phyloP scores from a whole-genome alignment of 2,329 filamentous ascomycete species.

The Phialemoniopsis sp. region DNA sequence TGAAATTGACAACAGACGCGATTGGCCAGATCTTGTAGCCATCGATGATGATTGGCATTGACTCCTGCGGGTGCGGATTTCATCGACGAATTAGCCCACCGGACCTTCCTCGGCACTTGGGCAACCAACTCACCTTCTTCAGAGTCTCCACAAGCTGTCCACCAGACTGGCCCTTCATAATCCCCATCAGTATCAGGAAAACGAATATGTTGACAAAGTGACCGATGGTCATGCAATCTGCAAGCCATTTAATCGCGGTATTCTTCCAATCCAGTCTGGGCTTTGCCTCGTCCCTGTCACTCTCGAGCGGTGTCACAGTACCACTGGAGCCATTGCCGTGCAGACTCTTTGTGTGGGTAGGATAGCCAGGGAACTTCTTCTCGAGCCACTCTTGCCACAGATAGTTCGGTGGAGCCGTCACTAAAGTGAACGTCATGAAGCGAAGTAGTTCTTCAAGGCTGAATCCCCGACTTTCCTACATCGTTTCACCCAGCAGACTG shows the following conservation, averaged over 20 bases:
- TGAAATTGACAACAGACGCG: constrained; percentile 46
- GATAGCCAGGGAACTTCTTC: constrained; percentile 44
- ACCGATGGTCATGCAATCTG: constrained; percentile 43
- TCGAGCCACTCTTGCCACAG: constrained; percentile 55
- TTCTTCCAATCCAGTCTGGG: constrained; percentile 34
- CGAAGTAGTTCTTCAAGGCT: constrained; percentile 45
- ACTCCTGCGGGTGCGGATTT: constrained; percentile 24
- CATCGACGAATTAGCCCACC: background rate
- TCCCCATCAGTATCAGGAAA: constrained; percentile 42
- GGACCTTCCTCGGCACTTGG: background rate
- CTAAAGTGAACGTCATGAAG: constrained; percentile 48
- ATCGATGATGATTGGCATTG: constrained; percentile 41
- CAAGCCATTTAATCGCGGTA: constrained; percentile 43
- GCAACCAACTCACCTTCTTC: constrained; percentile 19
- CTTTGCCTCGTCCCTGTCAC: constrained; percentile 13
- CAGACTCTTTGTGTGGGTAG: constrained; percentile 18
- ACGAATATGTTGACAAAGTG: constrained; percentile 41
- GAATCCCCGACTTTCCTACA: constrained; percentile 16
- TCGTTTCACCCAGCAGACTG: too few relatives aligned
- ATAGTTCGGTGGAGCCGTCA: constrained; percentile 53
- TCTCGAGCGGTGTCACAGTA: too few relatives aligned
- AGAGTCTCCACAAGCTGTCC: constrained; percentile 33
- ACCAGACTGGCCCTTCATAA: constrained; percentile 33
- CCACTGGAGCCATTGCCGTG: too few relatives aligned
- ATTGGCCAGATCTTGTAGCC: constrained; percentile 49